Evolutionary conservation across 2,329 filamentous ascomycete species (phyloP).

Genomic region (Scedosporium dehoogii): DNA sequence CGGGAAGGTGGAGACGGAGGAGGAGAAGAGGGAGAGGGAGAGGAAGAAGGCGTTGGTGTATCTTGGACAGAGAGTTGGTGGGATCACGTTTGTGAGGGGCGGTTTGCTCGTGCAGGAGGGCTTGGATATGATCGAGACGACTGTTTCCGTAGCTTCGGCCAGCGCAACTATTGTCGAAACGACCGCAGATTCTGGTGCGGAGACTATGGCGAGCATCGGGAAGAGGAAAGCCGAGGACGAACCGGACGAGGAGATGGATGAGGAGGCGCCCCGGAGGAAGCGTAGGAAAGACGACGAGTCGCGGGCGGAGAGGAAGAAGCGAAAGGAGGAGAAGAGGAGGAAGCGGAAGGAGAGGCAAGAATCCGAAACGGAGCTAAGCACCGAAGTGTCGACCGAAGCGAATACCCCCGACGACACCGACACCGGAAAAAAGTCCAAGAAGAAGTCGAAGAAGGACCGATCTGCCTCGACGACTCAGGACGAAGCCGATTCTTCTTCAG

Average conservation of each 20-base stretch:
- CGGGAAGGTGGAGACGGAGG: conserved; percentile 66
- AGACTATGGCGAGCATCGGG: conserved; percentile 1
- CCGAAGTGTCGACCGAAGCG: not conserved
- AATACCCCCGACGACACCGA: not conserved
- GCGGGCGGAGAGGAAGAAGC: not conserved
- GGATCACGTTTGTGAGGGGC: conserved; percentile 80
- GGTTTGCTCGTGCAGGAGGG: conserved; percentile 45
- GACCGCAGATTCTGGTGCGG: conserved; percentile 10
- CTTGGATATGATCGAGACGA: conserved; percentile 26
- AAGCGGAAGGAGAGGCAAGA: not conserved
- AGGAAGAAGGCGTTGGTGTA: conserved; percentile 65
- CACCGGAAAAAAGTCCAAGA: not conserved
- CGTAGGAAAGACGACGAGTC: conserved; percentile 7
- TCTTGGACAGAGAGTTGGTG: conserved; percentile 64
- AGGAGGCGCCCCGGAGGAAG: conserved; percentile 13
- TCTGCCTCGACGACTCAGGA: not conserved
- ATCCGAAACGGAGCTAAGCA: not conserved
- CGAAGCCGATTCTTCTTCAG: not conserved
- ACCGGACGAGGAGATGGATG: conserved; percentile 12
- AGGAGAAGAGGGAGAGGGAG: conserved; percentile 60
- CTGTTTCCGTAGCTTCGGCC: conserved; percentile 31
- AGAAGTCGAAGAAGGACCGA: conserved; percentile 4
- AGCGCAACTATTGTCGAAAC: conserved; percentile 15
- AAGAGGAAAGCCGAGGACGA: conserved; percentile 12
- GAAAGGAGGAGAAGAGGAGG: conserved; percentile 4